These are phyloP conservation scores for Ophiostoma sp. DNA, from an alignment of 2,329 filamentous ascomycete species.

Conservation along the genomic window DNA sequence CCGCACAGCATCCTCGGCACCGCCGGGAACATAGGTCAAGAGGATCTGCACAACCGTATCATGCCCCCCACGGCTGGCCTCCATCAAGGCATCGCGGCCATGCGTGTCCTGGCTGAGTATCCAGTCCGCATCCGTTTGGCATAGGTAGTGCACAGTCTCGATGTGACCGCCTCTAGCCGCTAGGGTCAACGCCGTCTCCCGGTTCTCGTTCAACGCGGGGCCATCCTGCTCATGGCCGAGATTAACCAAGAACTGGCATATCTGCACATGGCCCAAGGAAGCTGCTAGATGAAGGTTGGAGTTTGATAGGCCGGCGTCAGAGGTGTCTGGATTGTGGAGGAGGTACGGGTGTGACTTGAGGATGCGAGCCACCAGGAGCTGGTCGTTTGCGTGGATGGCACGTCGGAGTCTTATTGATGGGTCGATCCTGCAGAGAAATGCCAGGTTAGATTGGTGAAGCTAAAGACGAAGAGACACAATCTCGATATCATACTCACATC, in stretches of 20 bases:
- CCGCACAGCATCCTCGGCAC: slow-evolving; percentile 48
- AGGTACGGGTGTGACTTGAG: slow-evolving; percentile 64
- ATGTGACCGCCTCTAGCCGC: slow-evolving; percentile 65
- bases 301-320: slow-evolving; percentile 64
- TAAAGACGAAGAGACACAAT: neutral
- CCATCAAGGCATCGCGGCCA: slow-evolving; percentile 68
- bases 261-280: slow-evolving; percentile 61
- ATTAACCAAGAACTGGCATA: slow-evolving; percentile 65
- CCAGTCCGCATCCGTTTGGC: slow-evolving; percentile 55
- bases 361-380: slow-evolving; percentile 68
- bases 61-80: slow-evolving; percentile 54
- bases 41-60: slow-evolving; percentile 61
- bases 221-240: slow-evolving; percentile 65
- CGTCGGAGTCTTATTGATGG: slow-evolving; percentile 70
- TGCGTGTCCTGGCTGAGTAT: slow-evolving; percentile 61
- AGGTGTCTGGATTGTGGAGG: slow-evolving; percentile 73
- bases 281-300: slow-evolving; percentile 79
- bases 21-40: slow-evolving; percentile 55
- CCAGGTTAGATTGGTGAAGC: neutral
- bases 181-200: slow-evolving; percentile 77
- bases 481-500: neutral
- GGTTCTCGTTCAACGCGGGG: slow-evolving; percentile 70
- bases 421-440: slow-evolving; percentile 56
- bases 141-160: slow-evolving; percentile 67
- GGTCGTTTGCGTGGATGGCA: slow-evolving; percentile 71